phyloP scores from a whole-genome alignment of 257 asterid genomes.

The Lantana camara region DNA sequence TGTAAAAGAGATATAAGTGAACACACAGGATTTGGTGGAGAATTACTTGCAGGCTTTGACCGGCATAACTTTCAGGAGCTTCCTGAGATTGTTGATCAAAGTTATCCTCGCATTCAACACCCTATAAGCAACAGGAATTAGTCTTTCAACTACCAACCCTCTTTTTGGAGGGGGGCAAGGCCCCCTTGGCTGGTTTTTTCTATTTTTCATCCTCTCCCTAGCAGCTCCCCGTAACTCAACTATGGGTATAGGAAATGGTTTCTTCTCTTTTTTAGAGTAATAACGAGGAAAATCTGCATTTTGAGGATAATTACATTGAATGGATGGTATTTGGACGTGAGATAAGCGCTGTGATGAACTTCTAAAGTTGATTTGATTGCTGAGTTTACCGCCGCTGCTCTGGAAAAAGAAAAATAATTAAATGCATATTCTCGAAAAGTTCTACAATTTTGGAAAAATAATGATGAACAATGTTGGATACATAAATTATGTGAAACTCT shows the following conservation, averaged over 20 bases:
- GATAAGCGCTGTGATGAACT: slow-evolving; percentile 29
- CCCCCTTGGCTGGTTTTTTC: slow-evolving; percentile 55
- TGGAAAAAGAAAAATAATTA: slow-evolving; percentile 32
- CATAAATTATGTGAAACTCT: neutral
- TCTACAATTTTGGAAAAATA: too few species aligned
- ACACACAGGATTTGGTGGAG: slow-evolving; percentile 29
- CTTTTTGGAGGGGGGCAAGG: slow-evolving; percentile 80
- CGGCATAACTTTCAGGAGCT: slow-evolving; percentile 83
- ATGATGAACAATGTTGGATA: too few species aligned
- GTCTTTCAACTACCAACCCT: slow-evolving; percentile 73
- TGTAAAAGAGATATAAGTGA: slow-evolving; percentile 2
- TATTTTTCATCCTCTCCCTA: slow-evolving; percentile 75
- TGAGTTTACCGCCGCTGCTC: slow-evolving; percentile 44
- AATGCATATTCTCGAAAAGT: slow-evolving; percentile 8
- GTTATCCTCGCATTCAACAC: slow-evolving; percentile 72
- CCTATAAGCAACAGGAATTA: slow-evolving; percentile 74
- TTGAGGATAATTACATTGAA: slow-evolving; percentile 69
- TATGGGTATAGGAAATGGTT: slow-evolving; percentile 92
- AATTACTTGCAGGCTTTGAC: slow-evolving; percentile 90
- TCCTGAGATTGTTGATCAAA: slow-evolving; percentile 82
- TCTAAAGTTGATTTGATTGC: slow-evolving; percentile 38
- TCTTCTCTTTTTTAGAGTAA: slow-evolving; percentile 81
- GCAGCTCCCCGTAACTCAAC: slow-evolving; percentile 90
- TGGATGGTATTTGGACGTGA: slow-evolving; percentile 34
- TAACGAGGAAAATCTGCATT: slow-evolving; percentile 92